phyloP scores from a whole-genome alignment of 352 stramenopile species.

The Globisporangium sylvaticum region DNA sequence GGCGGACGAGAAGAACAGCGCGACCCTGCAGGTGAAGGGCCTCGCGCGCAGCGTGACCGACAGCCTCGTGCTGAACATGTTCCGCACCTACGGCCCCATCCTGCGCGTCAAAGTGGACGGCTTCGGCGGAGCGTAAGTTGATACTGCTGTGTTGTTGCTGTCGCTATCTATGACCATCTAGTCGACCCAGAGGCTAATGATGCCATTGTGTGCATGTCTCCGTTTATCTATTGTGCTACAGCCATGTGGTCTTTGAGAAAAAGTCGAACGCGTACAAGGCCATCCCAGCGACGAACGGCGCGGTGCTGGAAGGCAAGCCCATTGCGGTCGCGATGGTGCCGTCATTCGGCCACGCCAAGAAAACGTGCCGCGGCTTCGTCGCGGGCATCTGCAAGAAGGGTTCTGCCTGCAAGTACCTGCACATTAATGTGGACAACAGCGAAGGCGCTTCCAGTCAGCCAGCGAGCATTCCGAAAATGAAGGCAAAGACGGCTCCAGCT shows the following conservation, averaged over 20 bases:
- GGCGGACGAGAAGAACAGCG: conserved; percentile 12
- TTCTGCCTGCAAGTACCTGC: conserved; percentile 60
- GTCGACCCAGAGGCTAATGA: neutral
- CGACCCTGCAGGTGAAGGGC: conserved; percentile 46
- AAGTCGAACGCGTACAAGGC: conserved; percentile 34
- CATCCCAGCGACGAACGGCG: conserved; percentile 35
- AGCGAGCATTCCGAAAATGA: neutral
- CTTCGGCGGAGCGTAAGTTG: conserved; percentile 51
- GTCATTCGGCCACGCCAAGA: conserved; percentile 32
- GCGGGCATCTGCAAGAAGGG: conserved; percentile 58
- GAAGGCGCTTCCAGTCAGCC: neutral
- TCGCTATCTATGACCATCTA: too few species aligned
- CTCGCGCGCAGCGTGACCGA: conserved; percentile 35
- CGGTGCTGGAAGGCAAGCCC: conserved; percentile 48
- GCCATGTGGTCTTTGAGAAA: conserved; percentile 36
- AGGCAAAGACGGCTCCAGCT: neutral
- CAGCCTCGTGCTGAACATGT: conserved; percentile 48
- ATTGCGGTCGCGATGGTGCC: conserved; percentile 44
- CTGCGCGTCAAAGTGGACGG: conserved; percentile 43
- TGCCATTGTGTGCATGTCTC: neutral
- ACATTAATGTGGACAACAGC: neutral
- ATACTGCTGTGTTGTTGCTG: too few species aligned
- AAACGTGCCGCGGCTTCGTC: conserved; percentile 50
- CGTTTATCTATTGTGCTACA: conserved; percentile 10
- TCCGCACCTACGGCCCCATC: conserved; percentile 52